Base-by-base conservation (phyloP, 2,329 filamentous ascomycete species). In the Aspergillus sergii region DNA sequence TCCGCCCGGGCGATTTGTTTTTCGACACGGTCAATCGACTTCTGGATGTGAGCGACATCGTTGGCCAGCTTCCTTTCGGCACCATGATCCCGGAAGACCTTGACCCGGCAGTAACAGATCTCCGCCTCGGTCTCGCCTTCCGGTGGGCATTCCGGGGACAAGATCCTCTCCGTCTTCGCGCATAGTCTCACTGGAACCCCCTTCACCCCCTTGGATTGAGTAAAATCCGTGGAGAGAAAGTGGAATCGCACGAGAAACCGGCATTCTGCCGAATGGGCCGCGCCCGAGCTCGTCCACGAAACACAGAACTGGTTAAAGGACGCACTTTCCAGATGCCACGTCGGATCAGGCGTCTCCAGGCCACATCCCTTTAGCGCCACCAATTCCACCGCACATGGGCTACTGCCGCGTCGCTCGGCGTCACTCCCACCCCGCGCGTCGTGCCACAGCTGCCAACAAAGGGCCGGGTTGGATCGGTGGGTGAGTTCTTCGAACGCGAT, bases 181-280 rank as follows among this genome's bases (percentile, higher is more conserved):
- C 58, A 59, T 43, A 59, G 28, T 43, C 46, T 26, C 16, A 59
- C 58, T 11, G 48, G 23, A 1, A 16, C 26, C 3, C 58, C 94
- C 78, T 97, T 97, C 57, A 97, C 94, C 45, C 94, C 94, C 74
- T 97, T 97, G 26, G 94, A 96, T 73, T 96, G 93, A 76, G 93
- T 97, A 75, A 97, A 97, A 74, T 97, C 94, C 14, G 94, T 97
- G 1, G 94, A 97, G 0, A 97, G 83, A 73, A 97, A 97, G 80
- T 97, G 97, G 84, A 97, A 97, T 51, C 93, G 91, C 14, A 97
- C 91, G 9, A 92, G 90, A 63, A 97, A 86, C 59, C 87, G 91
- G 76, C 92, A 94, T 71, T 96, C 92, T 6, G 88, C 85, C 19
- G 39, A 19, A 11, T 65, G 85, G 80, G 73, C 88, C 1, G 19